phyloP scores from a whole-genome alignment of 139 green algal genomes.

The Helicosporidium sp. region DNA sequence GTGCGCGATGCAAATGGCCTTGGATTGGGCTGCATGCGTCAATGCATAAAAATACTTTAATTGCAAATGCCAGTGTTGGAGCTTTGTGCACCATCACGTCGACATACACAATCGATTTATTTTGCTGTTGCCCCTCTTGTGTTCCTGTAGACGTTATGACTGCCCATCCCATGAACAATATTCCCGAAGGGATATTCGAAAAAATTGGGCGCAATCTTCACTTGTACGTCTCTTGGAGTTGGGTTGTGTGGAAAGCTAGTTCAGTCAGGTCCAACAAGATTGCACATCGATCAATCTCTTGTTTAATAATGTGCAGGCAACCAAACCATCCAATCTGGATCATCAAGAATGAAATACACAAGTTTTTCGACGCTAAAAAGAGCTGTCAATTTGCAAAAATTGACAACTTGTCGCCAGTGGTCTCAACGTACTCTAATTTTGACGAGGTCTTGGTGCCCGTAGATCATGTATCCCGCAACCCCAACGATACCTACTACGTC shows the following conservation, averaged over 20 bases:
- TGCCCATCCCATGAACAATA: constrained; percentile 73
- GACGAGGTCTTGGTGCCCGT: constrained; percentile 78
- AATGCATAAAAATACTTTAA: no score
- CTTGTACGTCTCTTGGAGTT: constrained; percentile 8
- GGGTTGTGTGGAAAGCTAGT: not conserved
- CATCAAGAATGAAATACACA: constrained; percentile 85
- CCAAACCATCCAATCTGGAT: constrained; percentile 80
- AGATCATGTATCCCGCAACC: constrained; percentile 67
- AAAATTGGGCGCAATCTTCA: constrained; percentile 88
- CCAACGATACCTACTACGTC: constrained; percentile 99
- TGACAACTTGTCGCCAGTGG: constrained; percentile 77
- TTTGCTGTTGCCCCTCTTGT: no score
- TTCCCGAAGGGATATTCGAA: constrained; percentile 84
- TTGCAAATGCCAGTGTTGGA: no score
- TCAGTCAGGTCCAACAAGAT: not conserved
- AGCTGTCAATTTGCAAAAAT: no score
- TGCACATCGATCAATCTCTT: not conserved
- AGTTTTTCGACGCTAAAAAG: constrained; percentile 72
- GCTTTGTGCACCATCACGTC: no score
- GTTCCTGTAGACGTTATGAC: constrained; percentile 59
- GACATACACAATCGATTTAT: no score
- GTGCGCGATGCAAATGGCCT: no score
- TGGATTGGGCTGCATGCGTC: no score
- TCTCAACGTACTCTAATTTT: constrained; percentile 46
- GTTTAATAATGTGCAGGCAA: constrained; percentile 14